Evolutionary conservation across 1,284 basidiomycete species (phyloP).

Genomic region (Xerocomus minutiporus): DNA sequence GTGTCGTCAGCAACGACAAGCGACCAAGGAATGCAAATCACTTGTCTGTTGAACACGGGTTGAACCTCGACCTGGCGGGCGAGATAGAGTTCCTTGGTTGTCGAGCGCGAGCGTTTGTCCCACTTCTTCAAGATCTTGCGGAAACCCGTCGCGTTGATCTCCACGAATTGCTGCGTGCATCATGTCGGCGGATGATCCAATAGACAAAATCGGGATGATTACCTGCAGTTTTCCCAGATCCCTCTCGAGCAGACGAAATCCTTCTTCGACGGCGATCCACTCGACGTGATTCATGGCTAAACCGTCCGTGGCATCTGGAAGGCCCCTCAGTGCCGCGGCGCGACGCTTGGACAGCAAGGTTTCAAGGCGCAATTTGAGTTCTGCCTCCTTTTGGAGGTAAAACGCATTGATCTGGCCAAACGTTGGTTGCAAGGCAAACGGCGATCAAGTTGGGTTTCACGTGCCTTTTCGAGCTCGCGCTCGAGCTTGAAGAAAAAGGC

Average conservation of each 20-base stretch:
- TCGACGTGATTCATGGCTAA: conserved; percentile 71
- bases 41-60: conserved; percentile 95
- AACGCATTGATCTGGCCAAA: conserved; percentile 90
- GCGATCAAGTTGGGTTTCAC: conserved; percentile 11
- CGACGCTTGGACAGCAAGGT: conserved; percentile 93
- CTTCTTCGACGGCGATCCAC: conserved; percentile 93
- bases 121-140: conserved; percentile 99
- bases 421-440: neutral
- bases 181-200: conserved; percentile 19
- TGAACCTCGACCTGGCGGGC: conserved; percentile 97
- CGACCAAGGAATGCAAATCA: conserved; percentile 25
- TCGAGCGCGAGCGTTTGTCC: conserved; percentile 94
- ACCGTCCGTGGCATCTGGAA: conserved; percentile 59
- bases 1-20: conserved; percentile 10
- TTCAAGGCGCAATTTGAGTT: conserved; percentile 87
- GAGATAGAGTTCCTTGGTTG: conserved; percentile 95
- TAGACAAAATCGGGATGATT: conserved; percentile 23
- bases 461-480: conserved; percentile 94
- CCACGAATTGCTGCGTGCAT: conserved; percentile 82
- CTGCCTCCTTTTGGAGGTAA: conserved; percentile 96
- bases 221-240: conserved; percentile 97
- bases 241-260: conserved; percentile 90
- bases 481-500: conserved; percentile 99
- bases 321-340: conserved; percentile 67
- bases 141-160: conserved; percentile 97